Evolutionary conservation across 2,329 filamentous ascomycete species (phyloP), one percentile per base, ranked within the genome.

Genomic region (Mariannaea sp.): DNA sequence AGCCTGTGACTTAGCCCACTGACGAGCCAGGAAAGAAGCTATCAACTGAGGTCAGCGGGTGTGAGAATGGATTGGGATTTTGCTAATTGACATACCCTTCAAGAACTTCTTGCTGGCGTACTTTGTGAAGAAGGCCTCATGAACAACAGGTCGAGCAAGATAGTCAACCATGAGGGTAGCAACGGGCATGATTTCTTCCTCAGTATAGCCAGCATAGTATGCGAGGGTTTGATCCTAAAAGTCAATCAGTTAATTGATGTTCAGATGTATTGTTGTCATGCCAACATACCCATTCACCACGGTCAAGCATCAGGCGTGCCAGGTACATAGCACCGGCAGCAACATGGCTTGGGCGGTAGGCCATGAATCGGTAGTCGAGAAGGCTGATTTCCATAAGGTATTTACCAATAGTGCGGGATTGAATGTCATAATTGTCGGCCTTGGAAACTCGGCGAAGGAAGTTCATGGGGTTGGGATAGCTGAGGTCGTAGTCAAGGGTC

Each of bases 401-500:
- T 78, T 99, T 99, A 73, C 91, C 94, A 55, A 99, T 84, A 40
- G 94, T 99, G 67, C 94, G 90, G 56, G 92, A 96, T 73, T 97
- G 91, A 68, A 97, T 96, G 74, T 99, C 93, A 76, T 99, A 99
- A 80, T 96, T 94, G 77, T 99, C 95, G 68, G 94, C 95, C 81
- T 99, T 99, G 57, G 93, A 97, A 74, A 99, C 96, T 64, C 95
- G 90, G 61, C 94, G 90, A 56, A 99, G 85, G 79, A 99, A 99
- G 82, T 99, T 99, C 94, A 99, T 99, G 17, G 94, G 94, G 76
- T 99, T 99, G 51, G 94, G 94, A 70, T 97, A 99, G 79, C 92
- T 97, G 60, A 99, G 85, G 71, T 99, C 93, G 73, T 97, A 99
- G 77, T 97, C 88, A 57, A 99, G 83, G 5, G 92, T 92, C 61